A percentile compares a stretch with the other conserved stretches of the same genome.
These are phyloP conservation scores for Eryngium alpinum DNA, from an alignment of 140 eudicot species.

Conservation along the genomic window DNA sequence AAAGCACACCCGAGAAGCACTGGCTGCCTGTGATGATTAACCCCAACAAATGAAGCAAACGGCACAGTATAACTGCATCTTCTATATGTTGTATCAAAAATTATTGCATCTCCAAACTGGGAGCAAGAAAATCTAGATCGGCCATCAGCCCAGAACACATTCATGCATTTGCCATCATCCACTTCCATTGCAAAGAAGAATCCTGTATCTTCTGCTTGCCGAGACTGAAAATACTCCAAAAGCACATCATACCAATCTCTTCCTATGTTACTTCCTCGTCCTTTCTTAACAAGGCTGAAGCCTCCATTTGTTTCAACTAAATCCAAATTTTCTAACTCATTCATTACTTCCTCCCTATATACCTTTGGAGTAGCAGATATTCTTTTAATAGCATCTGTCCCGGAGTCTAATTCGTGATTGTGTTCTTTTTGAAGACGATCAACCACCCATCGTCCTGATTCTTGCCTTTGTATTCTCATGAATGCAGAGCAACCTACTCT, in stretches of 20 bases:
- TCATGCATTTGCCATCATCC: background rate
- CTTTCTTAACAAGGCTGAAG: conserved; percentile 10
- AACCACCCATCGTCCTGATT: conserved; percentile 17
- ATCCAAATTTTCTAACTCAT: conserved; percentile 16
- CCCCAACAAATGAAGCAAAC: conserved; percentile 10
- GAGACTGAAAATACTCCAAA: conserved; percentile 13
- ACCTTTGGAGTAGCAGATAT: conserved; percentile 12
- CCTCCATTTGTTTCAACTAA: conserved; percentile 20
- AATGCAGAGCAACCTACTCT: conserved; percentile 21
- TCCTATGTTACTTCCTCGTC: conserved; percentile 4
- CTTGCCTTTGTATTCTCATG: conserved; percentile 17
- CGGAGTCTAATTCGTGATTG: conserved; percentile 21
- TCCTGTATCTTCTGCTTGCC: conserved; percentile 11
- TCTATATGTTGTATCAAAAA: conserved; percentile 18
- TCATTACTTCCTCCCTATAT: conserved; percentile 4
- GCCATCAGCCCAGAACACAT: conserved; percentile 15
- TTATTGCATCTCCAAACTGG: conserved; percentile 17
- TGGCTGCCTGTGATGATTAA: conserved; percentile 8
- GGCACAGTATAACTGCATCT: conserved; percentile 8
- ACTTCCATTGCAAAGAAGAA: conserved; percentile 9
- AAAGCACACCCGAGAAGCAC: conserved; percentile 11
- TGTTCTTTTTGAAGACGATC: conserved; percentile 22
- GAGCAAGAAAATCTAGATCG: conserved; percentile 5
- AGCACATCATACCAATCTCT: conserved; percentile 13
- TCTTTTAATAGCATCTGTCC: conserved; percentile 6